phyloP scores from a whole-genome alignment of 2,329 filamentous ascomycete species.

The Exophiala mesophila region DNA sequence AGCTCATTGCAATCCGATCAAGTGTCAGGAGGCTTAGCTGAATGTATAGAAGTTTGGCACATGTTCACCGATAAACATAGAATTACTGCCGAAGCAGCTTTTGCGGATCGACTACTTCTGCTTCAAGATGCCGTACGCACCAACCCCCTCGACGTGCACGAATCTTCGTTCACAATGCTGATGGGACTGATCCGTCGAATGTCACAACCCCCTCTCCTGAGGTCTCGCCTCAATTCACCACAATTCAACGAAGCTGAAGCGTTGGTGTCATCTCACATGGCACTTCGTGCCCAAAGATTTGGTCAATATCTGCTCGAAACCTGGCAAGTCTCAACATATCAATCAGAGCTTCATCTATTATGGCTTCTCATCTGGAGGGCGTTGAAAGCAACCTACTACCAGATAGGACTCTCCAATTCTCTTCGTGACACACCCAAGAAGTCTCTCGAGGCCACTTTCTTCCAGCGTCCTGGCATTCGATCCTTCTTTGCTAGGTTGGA shows the following conservation, averaged over 20 bases:
- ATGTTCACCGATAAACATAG: not conserved
- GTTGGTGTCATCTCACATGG: not conserved
- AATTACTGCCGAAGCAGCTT: not conserved
- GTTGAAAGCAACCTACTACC: constrained; percentile 12
- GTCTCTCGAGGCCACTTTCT: constrained; percentile 15
- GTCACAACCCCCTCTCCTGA: not conserved
- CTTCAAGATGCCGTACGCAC: not conserved
- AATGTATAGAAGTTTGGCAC: not conserved
- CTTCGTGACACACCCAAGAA: constrained; percentile 1
- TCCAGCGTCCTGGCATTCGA: constrained; percentile 6
- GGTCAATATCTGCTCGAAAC: constrained; percentile 3
- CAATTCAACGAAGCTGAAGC: not conserved
- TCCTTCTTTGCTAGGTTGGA: not conserved
- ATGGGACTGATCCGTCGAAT: not conserved
- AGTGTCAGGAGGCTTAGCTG: not conserved
- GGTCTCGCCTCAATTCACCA: not conserved
- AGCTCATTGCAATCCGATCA: not conserved
- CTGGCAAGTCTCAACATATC: constrained; percentile 16
- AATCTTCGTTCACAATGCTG: not conserved
- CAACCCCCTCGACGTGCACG: not conserved
- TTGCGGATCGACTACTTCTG: not conserved
- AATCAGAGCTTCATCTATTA: constrained; percentile 11
- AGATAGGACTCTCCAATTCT: constrained; percentile 2
- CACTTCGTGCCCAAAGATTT: not conserved
- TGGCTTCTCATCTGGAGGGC: constrained; percentile 20